phyloP scores from a whole-genome alignment of 208 protist genomes.

The Lotmaria passim region DNA sequence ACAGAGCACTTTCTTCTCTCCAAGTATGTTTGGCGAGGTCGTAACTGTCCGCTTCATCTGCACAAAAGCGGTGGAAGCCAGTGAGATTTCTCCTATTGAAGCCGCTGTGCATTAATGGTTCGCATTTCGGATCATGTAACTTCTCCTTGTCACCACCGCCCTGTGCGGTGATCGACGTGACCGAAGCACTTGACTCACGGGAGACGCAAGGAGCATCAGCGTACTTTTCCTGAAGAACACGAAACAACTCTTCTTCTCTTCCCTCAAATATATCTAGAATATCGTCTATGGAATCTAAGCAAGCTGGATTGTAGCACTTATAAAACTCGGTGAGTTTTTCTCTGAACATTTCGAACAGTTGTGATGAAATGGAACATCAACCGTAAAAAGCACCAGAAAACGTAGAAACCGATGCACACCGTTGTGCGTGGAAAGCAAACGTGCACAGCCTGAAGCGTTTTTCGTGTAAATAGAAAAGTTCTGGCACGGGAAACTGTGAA shows the following conservation, averaged over 20 bases:
- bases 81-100: too few relatives aligned
- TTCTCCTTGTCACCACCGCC: not conserved
- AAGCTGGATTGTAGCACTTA: conserved; percentile 18
- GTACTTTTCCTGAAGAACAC: conserved; percentile 32
- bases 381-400: too few relatives aligned
- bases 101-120: too few relatives aligned
- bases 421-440: too few relatives aligned
- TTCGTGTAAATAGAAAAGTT: too few relatives aligned
- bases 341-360: conserved; percentile 21
- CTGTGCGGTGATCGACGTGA: not conserved
- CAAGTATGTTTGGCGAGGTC: not conserved
- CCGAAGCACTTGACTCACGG: not conserved
- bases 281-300: conserved; percentile 34
- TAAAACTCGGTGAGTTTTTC: conserved; percentile 20
- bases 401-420: too few relatives aligned
- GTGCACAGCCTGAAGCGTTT: too few relatives aligned
- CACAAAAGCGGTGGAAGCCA: too few relatives aligned
- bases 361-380: too few relatives aligned
- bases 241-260: conserved; percentile 31
- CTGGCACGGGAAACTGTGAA: too few relatives aligned
- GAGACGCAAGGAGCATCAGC: not conserved
- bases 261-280: conserved; percentile 33
- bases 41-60: too few relatives aligned
- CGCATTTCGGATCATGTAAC: too few relatives aligned
- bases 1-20: not conserved